A percentile compares a stretch with the other conserved stretches of the same genome.
phyloP scores from a whole-genome alignment of 306 rosid species.

The Castanospermum australe region DNA sequence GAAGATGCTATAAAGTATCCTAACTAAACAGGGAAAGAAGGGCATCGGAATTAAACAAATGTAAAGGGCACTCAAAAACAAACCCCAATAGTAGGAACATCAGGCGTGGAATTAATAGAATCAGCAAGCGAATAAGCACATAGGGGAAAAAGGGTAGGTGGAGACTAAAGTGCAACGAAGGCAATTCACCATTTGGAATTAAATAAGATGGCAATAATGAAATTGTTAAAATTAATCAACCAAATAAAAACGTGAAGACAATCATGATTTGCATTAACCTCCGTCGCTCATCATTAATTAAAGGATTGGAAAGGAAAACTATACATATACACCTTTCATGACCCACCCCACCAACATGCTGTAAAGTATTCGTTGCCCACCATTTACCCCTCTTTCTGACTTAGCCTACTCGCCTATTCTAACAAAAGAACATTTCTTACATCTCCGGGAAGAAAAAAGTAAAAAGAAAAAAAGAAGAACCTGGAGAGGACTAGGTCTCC shows the following conservation, averaged over 20 bases:
- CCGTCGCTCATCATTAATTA: slow-evolving; percentile 56
- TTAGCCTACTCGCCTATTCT: slow-evolving; percentile 49
- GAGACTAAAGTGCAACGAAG: background rate
- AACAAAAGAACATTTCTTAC: slow-evolving; percentile 37
- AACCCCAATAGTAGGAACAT: background rate
- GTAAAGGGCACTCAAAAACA: background rate
- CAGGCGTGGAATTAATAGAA: background rate
- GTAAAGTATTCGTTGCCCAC: slow-evolving; percentile 65
- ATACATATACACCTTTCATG: slow-evolving; percentile 78
- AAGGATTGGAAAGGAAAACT: slow-evolving; percentile 56
- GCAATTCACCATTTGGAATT: background rate
- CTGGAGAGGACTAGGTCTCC: slow-evolving; percentile 47
- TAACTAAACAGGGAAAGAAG: slow-evolving; percentile 34
- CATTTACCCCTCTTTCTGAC: slow-evolving; percentile 35
- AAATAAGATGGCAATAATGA: slow-evolving; percentile 23
- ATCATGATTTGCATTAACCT: slow-evolving; percentile 65
- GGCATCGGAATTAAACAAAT: slow-evolving; percentile 6
- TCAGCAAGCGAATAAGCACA: background rate
- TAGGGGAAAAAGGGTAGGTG: background rate
- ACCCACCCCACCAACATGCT: slow-evolving; percentile 58
- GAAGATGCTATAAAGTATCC: slow-evolving; percentile 39
- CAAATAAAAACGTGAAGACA: slow-evolving; percentile 50
- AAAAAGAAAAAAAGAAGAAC: background rate
- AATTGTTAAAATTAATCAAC: slow-evolving; percentile 27
- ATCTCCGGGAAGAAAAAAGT: slow-evolving; percentile 24